Base-by-base conservation (phyloP, 2,329 filamentous ascomycete species). In the Rhytidhysteron rufulum region DNA sequence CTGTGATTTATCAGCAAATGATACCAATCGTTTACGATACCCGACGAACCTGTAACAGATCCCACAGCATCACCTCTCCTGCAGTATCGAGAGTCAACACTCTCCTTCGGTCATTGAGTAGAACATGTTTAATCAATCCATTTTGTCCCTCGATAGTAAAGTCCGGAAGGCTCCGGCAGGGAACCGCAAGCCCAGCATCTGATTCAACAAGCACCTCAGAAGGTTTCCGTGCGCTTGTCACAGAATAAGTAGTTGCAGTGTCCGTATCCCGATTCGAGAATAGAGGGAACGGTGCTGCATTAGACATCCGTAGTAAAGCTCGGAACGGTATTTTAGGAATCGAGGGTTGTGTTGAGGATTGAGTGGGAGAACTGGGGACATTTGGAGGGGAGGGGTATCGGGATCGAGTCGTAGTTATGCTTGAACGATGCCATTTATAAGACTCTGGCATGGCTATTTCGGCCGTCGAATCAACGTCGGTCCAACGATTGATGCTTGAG, bases 51-150 rank as follows among this genome's bases (percentile, higher is more conserved):
- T 85, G 82, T 33, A 98, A 76, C 29, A 98, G 72, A 73, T 98
- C 93, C 93, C 93, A 98, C 49, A 98, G 70, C 34, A 96, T 72
- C 3, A 97, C 90, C 58, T 98, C 93, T 13, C 93, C 93, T 1
- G 91, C 90, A 2, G 93, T 96, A 64, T 98, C 93, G 38, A 95
- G 72, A 0, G 93, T 98, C 49, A 98, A 72, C 4, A 94, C 90
- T 43, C 89, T 80, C 58, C 87, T 85, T 50, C 91, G 79, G 62
- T 98, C 91, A 63, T 95, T 97, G 45, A 98, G 74, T 52, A 97
- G 77, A 54, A 85, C 83, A 63, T 96, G 87, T 66, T 97, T 98
- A 45, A 97, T 88, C 39, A 98, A 70, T 8, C 93, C 93, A 67
- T 95, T 91, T 57, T 96, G 90, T 1, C 93, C 93, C 66, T 96